phyloP scores from a whole-genome alignment of 139 green algal species.

The Zygnema cylindricum region DNA sequence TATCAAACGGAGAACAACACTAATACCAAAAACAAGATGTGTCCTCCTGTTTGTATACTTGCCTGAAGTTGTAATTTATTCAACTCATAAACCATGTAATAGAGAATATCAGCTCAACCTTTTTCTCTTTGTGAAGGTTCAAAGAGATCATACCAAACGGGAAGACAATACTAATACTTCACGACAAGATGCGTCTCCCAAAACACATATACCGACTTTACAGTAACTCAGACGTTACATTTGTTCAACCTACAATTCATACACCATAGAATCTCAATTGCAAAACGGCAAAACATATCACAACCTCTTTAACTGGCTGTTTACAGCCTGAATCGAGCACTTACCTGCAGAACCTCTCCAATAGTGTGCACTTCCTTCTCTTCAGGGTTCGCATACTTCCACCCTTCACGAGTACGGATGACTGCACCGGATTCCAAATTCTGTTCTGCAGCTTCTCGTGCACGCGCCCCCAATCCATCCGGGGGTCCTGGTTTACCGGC shows the following conservation, averaged over 20 bases:
- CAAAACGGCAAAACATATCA: neutral
- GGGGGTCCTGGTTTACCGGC: neutral
- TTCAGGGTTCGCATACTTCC: neutral
- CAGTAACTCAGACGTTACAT: neutral
- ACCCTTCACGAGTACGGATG: neutral
- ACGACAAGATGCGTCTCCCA: neutral
- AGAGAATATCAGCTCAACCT: neutral
- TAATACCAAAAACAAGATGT: neutral
- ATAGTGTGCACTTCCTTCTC: neutral
- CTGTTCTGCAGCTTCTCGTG: neutral
- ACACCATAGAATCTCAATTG: neutral
- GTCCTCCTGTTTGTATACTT: no score
- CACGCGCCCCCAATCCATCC: neutral
- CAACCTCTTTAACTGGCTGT: neutral
- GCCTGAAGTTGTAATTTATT: no score
- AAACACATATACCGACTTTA: neutral
- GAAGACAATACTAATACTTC: no score
- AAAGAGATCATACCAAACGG: no score
- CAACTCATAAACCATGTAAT: no score
- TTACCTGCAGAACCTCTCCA: neutral
- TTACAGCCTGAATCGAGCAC: neutral
- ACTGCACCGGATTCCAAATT: neutral
- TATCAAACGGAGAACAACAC: neutral
- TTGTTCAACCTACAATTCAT: neutral
- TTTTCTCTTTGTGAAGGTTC: no score